A percentile compares a stretch with the other conserved stretches of the same genome.
phyloP scores from a whole-genome alignment of 768 basidiomycete genomes.

The Strobilomyces confusus region DNA sequence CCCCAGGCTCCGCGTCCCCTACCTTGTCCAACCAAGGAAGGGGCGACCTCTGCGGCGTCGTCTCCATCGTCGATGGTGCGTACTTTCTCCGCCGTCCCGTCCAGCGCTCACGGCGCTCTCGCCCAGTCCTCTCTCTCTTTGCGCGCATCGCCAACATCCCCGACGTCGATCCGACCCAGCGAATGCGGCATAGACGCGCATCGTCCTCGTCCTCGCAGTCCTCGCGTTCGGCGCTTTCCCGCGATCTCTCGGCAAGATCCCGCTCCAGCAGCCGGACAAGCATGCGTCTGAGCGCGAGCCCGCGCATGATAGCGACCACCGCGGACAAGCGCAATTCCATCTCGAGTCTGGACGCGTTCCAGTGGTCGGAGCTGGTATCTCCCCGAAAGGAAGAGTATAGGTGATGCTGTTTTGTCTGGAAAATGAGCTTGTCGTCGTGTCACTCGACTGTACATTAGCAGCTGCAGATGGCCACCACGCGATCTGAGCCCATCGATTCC shows the following conservation, averaged over 20 bases:
- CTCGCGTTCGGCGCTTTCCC: conserved; percentile 37
- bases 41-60: conserved; percentile 63
- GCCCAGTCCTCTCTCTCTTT: conserved; percentile 71
- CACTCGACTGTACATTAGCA: conserved; percentile 9
- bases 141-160: conserved; percentile 70
- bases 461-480: background rate
- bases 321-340: conserved; percentile 30
- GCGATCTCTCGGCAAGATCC: conserved; percentile 35
- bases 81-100: background rate
- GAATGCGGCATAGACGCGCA: conserved; percentile 76
- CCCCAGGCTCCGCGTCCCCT: conserved; percentile 46
- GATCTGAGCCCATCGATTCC: background rate
- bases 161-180: conserved; percentile 71
- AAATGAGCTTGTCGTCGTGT: background rate
- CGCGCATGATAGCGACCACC: conserved; percentile 29
- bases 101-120: background rate
- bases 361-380: conserved; percentile 32
- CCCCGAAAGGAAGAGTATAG: conserved; percentile 28
- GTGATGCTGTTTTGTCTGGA: conserved; percentile 3
- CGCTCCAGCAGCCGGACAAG: conserved; percentile 43
- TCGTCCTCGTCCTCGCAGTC: conserved; percentile 66
- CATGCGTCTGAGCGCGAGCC: conserved; percentile 31
- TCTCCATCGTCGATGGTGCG: conserved; percentile 79
- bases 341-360: conserved; percentile 30
- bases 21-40: conserved; percentile 34